Evolutionary conservation across 768 basidiomycete species (phyloP).

Genomic region (Suillus americanus): DNA sequence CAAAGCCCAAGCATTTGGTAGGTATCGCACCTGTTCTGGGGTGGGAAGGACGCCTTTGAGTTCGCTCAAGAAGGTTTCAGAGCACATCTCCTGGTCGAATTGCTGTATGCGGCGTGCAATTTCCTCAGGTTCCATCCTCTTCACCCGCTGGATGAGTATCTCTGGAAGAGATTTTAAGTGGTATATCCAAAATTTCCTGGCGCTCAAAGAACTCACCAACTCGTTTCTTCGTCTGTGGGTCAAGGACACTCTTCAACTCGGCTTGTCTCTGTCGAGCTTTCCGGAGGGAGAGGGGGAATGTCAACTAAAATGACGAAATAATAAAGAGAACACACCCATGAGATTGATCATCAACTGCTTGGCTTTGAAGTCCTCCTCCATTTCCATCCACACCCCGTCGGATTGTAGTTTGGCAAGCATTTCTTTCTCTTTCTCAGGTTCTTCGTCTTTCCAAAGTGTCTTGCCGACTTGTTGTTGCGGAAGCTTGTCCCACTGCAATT

Average conservation of each 20-base stretch:
- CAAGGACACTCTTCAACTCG: conserved; percentile 88
- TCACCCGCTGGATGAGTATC: conserved; percentile 87
- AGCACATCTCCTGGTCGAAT: conserved; percentile 86
- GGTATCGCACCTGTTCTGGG: conserved; percentile 72
- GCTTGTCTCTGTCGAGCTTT: conserved; percentile 81
- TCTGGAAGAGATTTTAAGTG: conserved; percentile 45
- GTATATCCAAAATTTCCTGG: neutral
- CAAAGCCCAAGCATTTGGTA: neutral
- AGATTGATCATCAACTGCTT: conserved; percentile 91
- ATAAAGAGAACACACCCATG: conserved; percentile 55
- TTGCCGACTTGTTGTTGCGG: conserved; percentile 81
- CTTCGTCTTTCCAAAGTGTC: conserved; percentile 83
- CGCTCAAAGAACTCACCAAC: conserved; percentile 63
- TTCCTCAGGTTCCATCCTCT: conserved; percentile 82
- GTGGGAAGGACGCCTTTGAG: conserved; percentile 86
- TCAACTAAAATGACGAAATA: neutral
- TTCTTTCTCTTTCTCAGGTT: conserved; percentile 63
- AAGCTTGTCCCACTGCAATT: conserved; percentile 98
- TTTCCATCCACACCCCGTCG: conserved; percentile 91
- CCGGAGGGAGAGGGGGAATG: neutral
- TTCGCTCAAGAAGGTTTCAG: conserved; percentile 86
- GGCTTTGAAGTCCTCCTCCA: conserved; percentile 98
- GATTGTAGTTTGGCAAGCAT: conserved; percentile 79
- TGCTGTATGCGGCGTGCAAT: conserved; percentile 81
- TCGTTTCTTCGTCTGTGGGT: conserved; percentile 88